phyloP scores from a whole-genome alignment of 2,329 filamentous ascomycete genomes.

The Trichoderma citrinoviride region DNA sequence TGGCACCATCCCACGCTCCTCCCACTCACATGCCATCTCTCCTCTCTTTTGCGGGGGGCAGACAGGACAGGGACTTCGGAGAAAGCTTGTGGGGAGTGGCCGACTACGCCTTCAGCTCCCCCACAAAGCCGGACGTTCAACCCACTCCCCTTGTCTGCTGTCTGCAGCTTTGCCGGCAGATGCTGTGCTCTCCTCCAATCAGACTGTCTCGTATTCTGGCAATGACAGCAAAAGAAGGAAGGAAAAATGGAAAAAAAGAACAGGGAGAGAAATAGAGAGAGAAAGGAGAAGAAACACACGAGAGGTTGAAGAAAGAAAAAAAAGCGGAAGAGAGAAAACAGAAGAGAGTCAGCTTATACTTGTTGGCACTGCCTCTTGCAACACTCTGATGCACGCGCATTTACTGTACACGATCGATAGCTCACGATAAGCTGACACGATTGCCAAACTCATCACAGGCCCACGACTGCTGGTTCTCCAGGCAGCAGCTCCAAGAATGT shows the following conservation, averaged over 20 bases:
- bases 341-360: background rate
- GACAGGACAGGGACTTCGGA: constrained; percentile 18
- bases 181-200: constrained; percentile 1
- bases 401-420: too few relatives aligned
- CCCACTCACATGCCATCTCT: background rate
- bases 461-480: constrained; percentile 9
- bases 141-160: constrained; percentile 4
- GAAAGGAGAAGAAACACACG: background rate
- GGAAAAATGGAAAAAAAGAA: background rate
- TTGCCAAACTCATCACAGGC: constrained; percentile 9
- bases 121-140: constrained; percentile 10
- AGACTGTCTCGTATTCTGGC: background rate
- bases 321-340: too few relatives aligned
- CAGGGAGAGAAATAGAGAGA: background rate
- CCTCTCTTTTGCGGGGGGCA: background rate
- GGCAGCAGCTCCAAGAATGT: constrained; percentile 8
- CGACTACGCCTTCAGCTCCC: constrained; percentile 19
- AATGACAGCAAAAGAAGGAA: background rate
- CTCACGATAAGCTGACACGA: constrained; percentile 13
- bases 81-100: constrained; percentile 16
- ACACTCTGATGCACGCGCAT: background rate
- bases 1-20: constrained; percentile 2
- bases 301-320: too few relatives aligned
- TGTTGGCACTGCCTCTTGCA: background rate
- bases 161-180: constrained; percentile 1